Evolutionary conservation across 2,329 filamentous ascomycete species (phyloP).

Genomic region (Davidsoniella virescens): DNA sequence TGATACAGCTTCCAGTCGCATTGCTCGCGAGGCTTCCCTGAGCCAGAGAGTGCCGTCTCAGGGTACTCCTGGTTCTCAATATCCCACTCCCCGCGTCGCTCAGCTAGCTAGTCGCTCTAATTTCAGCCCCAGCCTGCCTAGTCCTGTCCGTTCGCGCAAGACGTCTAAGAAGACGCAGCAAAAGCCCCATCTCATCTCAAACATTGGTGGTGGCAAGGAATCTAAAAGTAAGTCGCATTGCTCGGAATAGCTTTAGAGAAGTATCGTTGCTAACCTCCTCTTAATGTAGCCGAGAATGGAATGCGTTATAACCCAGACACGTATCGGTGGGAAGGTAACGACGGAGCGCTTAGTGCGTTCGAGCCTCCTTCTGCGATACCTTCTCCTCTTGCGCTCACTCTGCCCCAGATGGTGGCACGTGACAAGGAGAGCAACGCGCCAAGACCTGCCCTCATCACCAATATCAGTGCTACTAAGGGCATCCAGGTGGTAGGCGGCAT

Average conservation of each 20-base stretch:
- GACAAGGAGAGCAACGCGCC: slow-evolving; percentile 38
- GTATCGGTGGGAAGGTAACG: slow-evolving; percentile 91
- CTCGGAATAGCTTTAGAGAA: too few species aligned
- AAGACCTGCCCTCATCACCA: slow-evolving; percentile 71
- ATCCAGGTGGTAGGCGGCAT: slow-evolving; percentile 94
- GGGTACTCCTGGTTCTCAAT: slow-evolving; percentile 32
- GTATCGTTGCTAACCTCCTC: too few species aligned
- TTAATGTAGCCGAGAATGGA: slow-evolving; percentile 57
- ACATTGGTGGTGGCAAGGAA: slow-evolving; percentile 57
- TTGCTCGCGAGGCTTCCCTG: slow-evolving; percentile 44
- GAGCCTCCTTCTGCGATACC: slow-evolving; percentile 45
- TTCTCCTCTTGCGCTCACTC: slow-evolving; percentile 27
- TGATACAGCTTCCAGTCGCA: slow-evolving; percentile 48
- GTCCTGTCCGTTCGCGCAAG: slow-evolving; percentile 37
- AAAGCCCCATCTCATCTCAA: slow-evolving; percentile 81
- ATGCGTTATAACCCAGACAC: slow-evolving; percentile 89
- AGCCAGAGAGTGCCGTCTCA: slow-evolving; percentile 41
- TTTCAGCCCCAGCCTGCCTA: slow-evolving; percentile 29
- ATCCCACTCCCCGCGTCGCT: slow-evolving; percentile 35
- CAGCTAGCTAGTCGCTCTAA: slow-evolving; percentile 35
- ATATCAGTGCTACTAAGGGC: slow-evolving; percentile 68
- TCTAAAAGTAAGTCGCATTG: slow-evolving; percentile 46
- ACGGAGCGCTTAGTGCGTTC: slow-evolving; percentile 67
- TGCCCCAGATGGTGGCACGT: slow-evolving; percentile 27
- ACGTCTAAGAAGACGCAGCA: slow-evolving; percentile 40